Conservation (phyloP, 352 stramenopile species). For the Phytophthora vignae region DNA sequence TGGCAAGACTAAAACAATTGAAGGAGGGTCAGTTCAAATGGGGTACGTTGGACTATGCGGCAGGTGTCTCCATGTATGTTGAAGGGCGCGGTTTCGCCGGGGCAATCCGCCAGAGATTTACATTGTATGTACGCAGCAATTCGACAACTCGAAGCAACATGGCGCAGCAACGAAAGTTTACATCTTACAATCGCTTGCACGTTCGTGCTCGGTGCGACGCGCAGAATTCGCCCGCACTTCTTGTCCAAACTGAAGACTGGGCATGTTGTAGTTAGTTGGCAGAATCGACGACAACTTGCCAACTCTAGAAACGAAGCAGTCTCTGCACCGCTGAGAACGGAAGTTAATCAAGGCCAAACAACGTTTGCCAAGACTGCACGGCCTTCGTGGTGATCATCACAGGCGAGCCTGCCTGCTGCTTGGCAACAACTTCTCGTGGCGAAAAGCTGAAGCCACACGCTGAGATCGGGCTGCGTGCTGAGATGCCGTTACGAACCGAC, state of each 20-base stretch:
- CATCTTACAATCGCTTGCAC: neutral
- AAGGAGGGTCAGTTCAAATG: no score
- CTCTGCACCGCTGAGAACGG: neutral
- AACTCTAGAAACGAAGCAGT: neutral
- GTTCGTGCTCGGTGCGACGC: neutral
- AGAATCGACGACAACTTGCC: neutral
- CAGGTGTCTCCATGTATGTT: no score
- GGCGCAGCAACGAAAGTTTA: neutral
- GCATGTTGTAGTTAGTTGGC: neutral
- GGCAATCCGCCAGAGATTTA: no score
- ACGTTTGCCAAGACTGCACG: neutral
- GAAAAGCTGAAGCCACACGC: constrained; percentile 2
- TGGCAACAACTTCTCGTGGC: constrained; percentile 2
- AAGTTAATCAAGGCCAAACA: neutral
- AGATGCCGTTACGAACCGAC: constrained; percentile 12
- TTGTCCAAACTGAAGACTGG: neutral
- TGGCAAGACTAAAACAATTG: no score
- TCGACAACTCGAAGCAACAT: neutral
- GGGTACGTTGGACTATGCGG: no score
- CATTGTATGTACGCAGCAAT: no score
- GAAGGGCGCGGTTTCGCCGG: no score
- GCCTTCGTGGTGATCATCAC: neutral
- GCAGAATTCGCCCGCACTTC: neutral
- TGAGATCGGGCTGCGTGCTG: constrained; percentile 3
- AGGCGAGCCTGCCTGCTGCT: neutral